These are phyloP conservation scores for Botrytis byssoidea DNA, from an alignment of 2,329 filamentous ascomycete genomes.

Conservation along the genomic window DNA sequence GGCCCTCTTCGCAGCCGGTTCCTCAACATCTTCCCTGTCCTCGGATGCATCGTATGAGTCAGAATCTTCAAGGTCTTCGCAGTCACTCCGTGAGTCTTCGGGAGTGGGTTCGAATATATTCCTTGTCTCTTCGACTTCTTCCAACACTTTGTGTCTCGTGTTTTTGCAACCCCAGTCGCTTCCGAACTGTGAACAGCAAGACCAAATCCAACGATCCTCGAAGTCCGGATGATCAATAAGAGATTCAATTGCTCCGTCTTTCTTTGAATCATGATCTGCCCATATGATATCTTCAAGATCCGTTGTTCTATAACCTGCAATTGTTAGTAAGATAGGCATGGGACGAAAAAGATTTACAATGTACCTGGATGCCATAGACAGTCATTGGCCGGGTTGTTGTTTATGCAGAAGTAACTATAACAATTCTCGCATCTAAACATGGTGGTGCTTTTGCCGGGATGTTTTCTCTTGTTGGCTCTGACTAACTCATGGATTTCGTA, in stretches of 20 bases:
- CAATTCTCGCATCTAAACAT: background rate
- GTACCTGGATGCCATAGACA: slow-evolving; percentile 2
- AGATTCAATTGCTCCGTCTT: background rate
- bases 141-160: background rate
- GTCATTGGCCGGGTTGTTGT: background rate
- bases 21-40: background rate
- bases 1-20: background rate
- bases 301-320: background rate
- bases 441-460: background rate
- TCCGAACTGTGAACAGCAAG: background rate
- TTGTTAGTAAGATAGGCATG: background rate
- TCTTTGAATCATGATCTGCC: background rate
- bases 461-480: background rate
- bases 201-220: slow-evolving; percentile 8
- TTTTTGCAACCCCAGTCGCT: slow-evolving; percentile 2
- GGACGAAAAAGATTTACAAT: no score
- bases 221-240: background rate
- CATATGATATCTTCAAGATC: background rate
- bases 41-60: background rate
- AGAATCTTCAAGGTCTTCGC: background rate
- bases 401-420: background rate
- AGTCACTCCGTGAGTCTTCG: background rate
- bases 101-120: background rate
- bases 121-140: background rate
- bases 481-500: background rate